Evolutionary conservation across 768 basidiomycete genomes (phyloP), one percentile per base, ranked within the genome.

Genomic region (Podaxis sp.): DNA sequence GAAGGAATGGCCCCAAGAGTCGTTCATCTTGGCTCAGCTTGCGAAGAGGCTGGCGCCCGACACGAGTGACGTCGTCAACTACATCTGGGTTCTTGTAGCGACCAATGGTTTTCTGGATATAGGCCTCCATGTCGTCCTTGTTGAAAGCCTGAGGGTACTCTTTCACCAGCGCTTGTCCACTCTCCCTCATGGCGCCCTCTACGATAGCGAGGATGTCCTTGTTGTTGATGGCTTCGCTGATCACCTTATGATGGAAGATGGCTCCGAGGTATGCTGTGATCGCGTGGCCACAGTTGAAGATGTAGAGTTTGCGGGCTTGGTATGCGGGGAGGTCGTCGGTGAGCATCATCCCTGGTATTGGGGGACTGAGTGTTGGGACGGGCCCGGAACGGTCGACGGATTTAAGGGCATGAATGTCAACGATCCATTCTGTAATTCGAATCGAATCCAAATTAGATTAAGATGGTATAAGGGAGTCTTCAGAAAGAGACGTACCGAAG

Each of bases 281-380:
- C 1, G 61, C 55, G 44, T 63, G 55, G 2, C 55, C 55, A 15
- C 61, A 57, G 22, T 63, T 56, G 44, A 63, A 63, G n/a, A 49
- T 56, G 33, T 63, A 57, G 9, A 57, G 61, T 9, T 62, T 62
- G n/a, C 61, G 61, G 17, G 40, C 52, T 38, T 62, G 53, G 24
- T 40, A 62, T 5, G 61, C 61, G 39, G 44, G 61, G 24, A 62
- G 61, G 39, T 54, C 38, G 17, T 62, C 61, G 2, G 61, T 62
- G 22, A 62, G 61, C 13, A 55, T 49, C 61, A 62, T 55, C 24
- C 53, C 61, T 2, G 28, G 53, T 2, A 62, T 26, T 4, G 61
- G 53, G 22, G 53, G 53, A 30, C 11, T 22, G 11, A 62, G 42
- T n/a, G 7, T 36, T 11, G 52, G 53, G 33, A 13, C 33, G 13